phyloP scores from a whole-genome alignment of 208 protist genomes.

The Trypanosoma mega region DNA sequence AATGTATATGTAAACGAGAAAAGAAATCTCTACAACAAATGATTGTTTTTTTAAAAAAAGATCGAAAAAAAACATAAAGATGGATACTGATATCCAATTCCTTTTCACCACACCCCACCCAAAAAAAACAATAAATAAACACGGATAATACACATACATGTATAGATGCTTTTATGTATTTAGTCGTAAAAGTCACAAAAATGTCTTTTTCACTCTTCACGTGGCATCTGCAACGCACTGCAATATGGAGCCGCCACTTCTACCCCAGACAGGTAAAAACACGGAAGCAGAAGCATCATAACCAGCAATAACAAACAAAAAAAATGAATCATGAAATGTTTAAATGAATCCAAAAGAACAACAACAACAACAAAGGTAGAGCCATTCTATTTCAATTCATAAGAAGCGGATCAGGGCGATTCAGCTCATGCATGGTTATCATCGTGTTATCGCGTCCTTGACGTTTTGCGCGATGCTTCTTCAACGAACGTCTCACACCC shows the following conservation, averaged over 20 bases:
- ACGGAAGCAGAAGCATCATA: no score
- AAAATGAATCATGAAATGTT: not conserved
- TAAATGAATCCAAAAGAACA: not conserved
- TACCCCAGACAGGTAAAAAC: no score
- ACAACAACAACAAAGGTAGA: not conserved
- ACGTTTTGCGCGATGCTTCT: constrained; percentile 14
- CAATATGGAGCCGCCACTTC: no score
- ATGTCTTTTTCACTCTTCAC: no score
- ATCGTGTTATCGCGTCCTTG: constrained; percentile 30
- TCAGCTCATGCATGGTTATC: constrained; percentile 39
- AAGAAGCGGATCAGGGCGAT: constrained; percentile 31
- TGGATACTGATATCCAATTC: no score
- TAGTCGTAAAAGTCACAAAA: no score
- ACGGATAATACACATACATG: no score
- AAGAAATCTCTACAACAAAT: no score
- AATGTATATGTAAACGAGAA: not conserved
- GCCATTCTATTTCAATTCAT: constrained; percentile 31
- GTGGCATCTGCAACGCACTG: no score
- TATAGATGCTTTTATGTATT: not conserved
- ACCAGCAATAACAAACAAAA: not conserved
- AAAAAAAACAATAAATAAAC: constrained; percentile 5
- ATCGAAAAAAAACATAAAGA: constrained; percentile 1
- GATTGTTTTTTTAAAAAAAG: no score
- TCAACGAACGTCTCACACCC: constrained; percentile 1
- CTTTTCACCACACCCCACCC: no score